Evolutionary conservation across 176 grass and related monocot species (phyloP), one percentile per base, ranked within the genome.

Genomic region (Cymbopogon citratus): DNA sequence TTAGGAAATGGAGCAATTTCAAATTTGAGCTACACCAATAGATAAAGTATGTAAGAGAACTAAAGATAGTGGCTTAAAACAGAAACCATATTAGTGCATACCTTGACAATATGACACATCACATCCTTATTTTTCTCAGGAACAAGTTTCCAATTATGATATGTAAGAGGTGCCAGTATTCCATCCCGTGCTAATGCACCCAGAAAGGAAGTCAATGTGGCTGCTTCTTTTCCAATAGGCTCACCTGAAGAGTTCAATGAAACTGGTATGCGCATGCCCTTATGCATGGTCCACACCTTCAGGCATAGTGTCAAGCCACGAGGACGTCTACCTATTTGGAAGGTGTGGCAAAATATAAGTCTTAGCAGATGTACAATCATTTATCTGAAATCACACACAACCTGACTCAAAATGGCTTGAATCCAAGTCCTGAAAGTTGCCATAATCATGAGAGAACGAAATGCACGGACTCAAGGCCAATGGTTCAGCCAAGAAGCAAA

Each of bases 161-260:
- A 74, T 26, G 35, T 63, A 24, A 91, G 74, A 56, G 86, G 86
- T 70, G 73, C 25, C 66, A 91, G 78, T 79, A 78, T 44, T 40
- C 90, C 90, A 77, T 91, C 90, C 72, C 86, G 33, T 72, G 82
- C 81, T 88, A 91, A 40, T 40, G 73, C 31, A 8, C 81, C 82
- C 63, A 88, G 34, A 76, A 91, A 88, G 72, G 33, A 71, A 66
- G 66, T 45, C 28, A 91, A 78, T 57, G 77, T 81, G 26, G 29
- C 59, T 34, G 86, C 68, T 43, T 81, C 64, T 72, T 81, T 78
- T 60, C 90, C 86, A 86, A 89, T 34, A 40, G 86, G 83, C 48
- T 75, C 45, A 49, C 90, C 86, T 43, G 66, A 68, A 69, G 48
- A 60, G 38, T 92, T 89, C 49, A 92, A 52, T 21, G 67, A 56